phyloP scores from a whole-genome alignment of 2,329 filamentous ascomycete species.

The Epicoccum sorghinum region DNA sequence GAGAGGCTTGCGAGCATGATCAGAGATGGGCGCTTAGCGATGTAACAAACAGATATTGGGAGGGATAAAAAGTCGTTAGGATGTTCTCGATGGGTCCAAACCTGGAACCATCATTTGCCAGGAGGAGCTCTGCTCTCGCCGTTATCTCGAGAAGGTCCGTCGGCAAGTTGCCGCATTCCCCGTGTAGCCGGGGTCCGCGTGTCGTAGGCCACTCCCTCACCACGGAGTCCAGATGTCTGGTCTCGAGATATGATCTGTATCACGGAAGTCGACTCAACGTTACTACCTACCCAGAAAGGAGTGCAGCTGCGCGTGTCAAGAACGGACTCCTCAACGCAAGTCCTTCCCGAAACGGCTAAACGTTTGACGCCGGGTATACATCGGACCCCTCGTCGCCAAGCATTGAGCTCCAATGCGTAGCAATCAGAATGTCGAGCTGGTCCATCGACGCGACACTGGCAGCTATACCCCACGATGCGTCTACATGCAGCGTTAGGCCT shows the following conservation, averaged over 20 bases:
- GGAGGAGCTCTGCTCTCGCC: slow-evolving; percentile 8
- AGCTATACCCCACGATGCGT: slow-evolving; percentile 42
- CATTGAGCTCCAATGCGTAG: slow-evolving; percentile 13
- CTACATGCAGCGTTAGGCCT: slow-evolving; percentile 43
- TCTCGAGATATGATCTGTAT: background rate
- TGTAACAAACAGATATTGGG: background rate
- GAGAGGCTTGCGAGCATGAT: background rate
- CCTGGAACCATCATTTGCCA: slow-evolving; percentile 10
- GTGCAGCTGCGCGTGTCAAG: background rate
- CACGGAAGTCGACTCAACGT: background rate
- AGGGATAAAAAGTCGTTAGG: background rate
- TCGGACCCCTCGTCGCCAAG: background rate
- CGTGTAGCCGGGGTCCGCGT: background rate
- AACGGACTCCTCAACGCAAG: background rate
- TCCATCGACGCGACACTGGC: slow-evolving; percentile 5
- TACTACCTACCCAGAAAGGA: background rate
- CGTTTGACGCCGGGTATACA: too few species aligned
- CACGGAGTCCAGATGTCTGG: background rate
- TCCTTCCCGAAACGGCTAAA: background rate
- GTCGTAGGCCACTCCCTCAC: slow-evolving; percentile 3
- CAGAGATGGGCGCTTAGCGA: slow-evolving; percentile 4
- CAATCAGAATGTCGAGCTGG: slow-evolving; percentile 7
- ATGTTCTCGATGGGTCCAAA: background rate
- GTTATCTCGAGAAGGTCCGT: slow-evolving; percentile 16
- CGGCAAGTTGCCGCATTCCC: slow-evolving; percentile 14